Evolutionary conservation across 345 rosid genomes (phyloP).

Genomic region (Camelina laxa): DNA sequence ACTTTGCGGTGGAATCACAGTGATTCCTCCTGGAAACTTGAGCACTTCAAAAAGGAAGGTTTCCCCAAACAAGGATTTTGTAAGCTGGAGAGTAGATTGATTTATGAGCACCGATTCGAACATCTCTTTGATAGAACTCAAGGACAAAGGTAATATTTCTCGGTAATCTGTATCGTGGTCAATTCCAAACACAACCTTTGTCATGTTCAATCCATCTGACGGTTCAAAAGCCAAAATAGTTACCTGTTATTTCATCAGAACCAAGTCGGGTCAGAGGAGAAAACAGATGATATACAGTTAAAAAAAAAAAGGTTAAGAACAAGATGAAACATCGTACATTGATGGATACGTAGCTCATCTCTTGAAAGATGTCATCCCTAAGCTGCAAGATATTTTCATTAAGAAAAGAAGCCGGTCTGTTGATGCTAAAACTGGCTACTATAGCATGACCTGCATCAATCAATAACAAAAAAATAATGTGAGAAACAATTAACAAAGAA

Average conservation of each 20-base stretch:
- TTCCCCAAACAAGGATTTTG: slow-evolving; percentile 72
- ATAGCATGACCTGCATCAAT: slow-evolving; percentile 74
- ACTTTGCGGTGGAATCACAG: slow-evolving; percentile 72
- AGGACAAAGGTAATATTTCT: slow-evolving; percentile 58
- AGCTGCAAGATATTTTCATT: slow-evolving; percentile 66
- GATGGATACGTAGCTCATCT: slow-evolving; percentile 62
- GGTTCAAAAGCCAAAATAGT: slow-evolving; percentile 62
- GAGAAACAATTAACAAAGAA: slow-evolving; percentile 9
- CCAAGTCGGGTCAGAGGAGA: slow-evolving; percentile 30
- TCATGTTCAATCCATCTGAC: slow-evolving; percentile 52
- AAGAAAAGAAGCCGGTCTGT: slow-evolving; percentile 62
- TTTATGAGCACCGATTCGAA: slow-evolving; percentile 60
- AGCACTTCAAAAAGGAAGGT: slow-evolving; percentile 69
- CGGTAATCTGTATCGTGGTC: slow-evolving; percentile 62
- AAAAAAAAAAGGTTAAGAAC: background rate
- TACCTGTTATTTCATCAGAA: slow-evolving; percentile 58
- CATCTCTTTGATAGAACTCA: slow-evolving; percentile 64
- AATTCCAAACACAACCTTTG: slow-evolving; percentile 82
- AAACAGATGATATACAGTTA: slow-evolving; percentile 1
- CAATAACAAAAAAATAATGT: slow-evolving; percentile 6
- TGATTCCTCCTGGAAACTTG: slow-evolving; percentile 80
- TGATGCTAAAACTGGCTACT: slow-evolving; percentile 70
- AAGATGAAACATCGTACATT: slow-evolving; percentile 50
- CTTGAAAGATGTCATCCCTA: slow-evolving; percentile 68
- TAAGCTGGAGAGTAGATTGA: slow-evolving; percentile 61